Conservation (phyloP, 2,329 filamentous ascomycete species). For the Trichoderma pleuroti region DNA sequence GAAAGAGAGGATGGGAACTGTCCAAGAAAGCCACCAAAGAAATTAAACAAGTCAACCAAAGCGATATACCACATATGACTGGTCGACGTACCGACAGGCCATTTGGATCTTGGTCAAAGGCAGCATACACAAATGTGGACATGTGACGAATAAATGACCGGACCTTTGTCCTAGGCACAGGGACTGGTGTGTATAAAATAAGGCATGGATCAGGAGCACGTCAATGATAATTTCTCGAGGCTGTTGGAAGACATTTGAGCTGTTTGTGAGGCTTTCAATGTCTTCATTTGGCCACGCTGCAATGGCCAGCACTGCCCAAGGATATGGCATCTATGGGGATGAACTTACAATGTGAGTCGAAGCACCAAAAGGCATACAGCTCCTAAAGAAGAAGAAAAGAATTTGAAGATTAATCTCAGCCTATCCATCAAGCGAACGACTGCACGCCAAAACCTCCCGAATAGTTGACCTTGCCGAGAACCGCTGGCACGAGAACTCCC, state of each 20-base stretch:
- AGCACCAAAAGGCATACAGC: neutral
- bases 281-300: neutral
- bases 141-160: neutral
- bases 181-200: neutral
- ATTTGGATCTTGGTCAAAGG: neutral
- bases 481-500: too few species aligned
- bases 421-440: neutral
- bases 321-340: neutral
- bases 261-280: neutral
- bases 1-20: fast-evolving
- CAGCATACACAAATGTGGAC: neutral
- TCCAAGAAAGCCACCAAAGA: neutral
- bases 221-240: neutral
- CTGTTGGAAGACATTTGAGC: neutral
- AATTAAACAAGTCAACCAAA: neutral
- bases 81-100: neutral
- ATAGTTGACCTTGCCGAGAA: too few species aligned
- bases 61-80: neutral
- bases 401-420: too few species aligned
- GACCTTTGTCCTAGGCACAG: neutral
- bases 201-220: neutral
- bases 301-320: neutral
- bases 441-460: neutral
- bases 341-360: neutral
- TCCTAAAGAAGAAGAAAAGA: too few species aligned